Conservation (phyloP, 345 rosid genomes). For the Bruguiera sexangula region DNA sequence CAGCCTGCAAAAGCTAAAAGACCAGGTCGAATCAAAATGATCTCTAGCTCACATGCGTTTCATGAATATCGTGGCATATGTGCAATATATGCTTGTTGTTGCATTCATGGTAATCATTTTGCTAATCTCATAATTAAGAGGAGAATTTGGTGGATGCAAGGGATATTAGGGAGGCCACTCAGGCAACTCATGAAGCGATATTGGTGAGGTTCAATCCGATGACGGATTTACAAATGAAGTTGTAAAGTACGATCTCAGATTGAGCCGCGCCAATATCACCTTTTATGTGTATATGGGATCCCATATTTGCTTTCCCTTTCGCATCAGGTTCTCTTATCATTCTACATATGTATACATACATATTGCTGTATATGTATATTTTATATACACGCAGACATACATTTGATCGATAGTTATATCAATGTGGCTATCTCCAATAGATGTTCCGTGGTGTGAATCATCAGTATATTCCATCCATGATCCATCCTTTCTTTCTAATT, state of each 20-base stretch:
- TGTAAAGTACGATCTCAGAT: conserved; percentile 80
- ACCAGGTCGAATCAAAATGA: no score
- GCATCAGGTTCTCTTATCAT: background rate
- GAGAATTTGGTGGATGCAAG: background rate
- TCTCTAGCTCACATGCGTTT: no score
- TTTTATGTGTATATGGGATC: background rate
- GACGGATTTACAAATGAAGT: conserved; percentile 53
- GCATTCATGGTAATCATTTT: background rate
- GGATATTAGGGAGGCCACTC: conserved; percentile 24
- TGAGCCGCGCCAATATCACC: conserved; percentile 99
- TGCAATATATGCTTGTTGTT: no score
- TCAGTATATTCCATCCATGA: no score
- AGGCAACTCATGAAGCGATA: conserved; percentile 48
- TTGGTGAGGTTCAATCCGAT: conserved; percentile 98
- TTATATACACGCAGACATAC: no score
- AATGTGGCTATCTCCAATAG: no score
- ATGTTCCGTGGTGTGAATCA: no score
- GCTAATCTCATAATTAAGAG: background rate
- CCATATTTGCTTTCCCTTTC: conserved; percentile 17
- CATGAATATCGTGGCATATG: no score
- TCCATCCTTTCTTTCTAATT: no score
- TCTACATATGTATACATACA: no score
- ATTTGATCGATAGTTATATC: no score
- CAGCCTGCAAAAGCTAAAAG: background rate
- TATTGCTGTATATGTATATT: no score